Evolutionary conservation across 495 filamentous ascomycete species (phyloP), one percentile per base, ranked within the genome.

Genomic region (Neohortaea acidophila): DNA sequence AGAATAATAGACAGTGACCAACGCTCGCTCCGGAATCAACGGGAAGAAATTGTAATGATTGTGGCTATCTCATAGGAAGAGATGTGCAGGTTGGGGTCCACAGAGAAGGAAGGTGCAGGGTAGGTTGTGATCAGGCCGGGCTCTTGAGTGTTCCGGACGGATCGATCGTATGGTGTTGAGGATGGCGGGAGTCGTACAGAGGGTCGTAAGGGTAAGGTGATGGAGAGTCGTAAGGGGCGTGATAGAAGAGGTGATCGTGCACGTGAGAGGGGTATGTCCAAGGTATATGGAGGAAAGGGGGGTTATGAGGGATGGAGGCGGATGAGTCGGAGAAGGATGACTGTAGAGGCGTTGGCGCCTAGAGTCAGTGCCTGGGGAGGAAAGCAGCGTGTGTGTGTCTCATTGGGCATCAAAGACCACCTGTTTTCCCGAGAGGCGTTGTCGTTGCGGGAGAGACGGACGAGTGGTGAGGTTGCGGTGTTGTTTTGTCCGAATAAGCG

Each of bases 41-140:
- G 27, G 23, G 21, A 47, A 41, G 33, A 25, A 38, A 32, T 38
- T 14, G 30, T 41, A 33, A 24, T 31, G 33, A 37, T 11, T 35
- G 36, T 47, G 33, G 44, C 15, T 21, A 20, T 42, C 21, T 47
- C 44, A 47, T 47, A 21, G 22, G 39, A 42, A 41, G 34, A 44
- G 30, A 13, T 6, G 20, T 19, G 21, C 26, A 12, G 18, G 32
- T 33, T 32, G 40, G 3, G 21, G 21, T 24, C 38, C 28, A 24
- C 42, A 38, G 39, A 33, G 43, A 27, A 9, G 38, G 33, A 17
- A 10, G 33, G 22, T 38, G 18, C 12, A 18, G 17, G 18, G 21
- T 25, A 22, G 26, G 26, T 39, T 26, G 28, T 4, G 29, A 10
- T 26, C 34, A 22, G 14, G 20, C 14, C 4, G n/a, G n/a, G n/a